Evolutionary conservation across 805 yeast species (phyloP), one percentile per base, ranked within the genome.

Genomic region (Saccharomycopsis fibuligera): DNA sequence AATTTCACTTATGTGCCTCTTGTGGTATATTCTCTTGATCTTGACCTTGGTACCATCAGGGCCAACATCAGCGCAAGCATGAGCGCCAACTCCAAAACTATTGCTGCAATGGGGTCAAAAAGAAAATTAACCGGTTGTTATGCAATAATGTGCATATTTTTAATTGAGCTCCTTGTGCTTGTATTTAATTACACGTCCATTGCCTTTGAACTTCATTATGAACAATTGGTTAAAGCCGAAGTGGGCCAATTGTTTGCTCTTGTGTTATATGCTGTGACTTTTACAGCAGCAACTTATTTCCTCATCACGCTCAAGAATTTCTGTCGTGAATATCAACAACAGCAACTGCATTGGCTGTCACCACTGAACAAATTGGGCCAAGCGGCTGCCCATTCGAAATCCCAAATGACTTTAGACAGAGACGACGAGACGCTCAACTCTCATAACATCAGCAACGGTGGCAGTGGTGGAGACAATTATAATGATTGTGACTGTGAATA

Each of bases 161-260:
- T 38, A 9, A 4, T 23, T 16, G 37, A 45, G 22, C 29, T 38
- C 12, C 16, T 37, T 12, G 5, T 30, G 17, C 14, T 45, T 21
- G 24, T 45, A 17, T 24, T 25, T 36, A 39, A 39, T 25, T 45
- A 37, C 38, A 22, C 38, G 8, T 38, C 44, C n/a, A 36, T 22
- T 14, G 22, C 21, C 33, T 33, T 16, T 14, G 14, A 43, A n/a
- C 47, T 36, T 19, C 33, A 9, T 9, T 17, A 8, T 8, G 14
- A 29, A 35, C 30, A 25, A 6, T 10, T 33, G 31, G 17, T 23
- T 30, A 8, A 12, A 19, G 12, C 27, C 3, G 14, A 37, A 22
- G 24, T 17, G 6, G 42, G 35, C n/a, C 17, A 37, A n/a, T 8
- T 38, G 14, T 14, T 25, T 2, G 45, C 39, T 6, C 8, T 42